Percentiles rank a stretch among this genome's conserved stretches.
phyloP scores from a whole-genome alignment of 1,284 basidiomycete species.

The Cryptococcus wingfieldii region DNA sequence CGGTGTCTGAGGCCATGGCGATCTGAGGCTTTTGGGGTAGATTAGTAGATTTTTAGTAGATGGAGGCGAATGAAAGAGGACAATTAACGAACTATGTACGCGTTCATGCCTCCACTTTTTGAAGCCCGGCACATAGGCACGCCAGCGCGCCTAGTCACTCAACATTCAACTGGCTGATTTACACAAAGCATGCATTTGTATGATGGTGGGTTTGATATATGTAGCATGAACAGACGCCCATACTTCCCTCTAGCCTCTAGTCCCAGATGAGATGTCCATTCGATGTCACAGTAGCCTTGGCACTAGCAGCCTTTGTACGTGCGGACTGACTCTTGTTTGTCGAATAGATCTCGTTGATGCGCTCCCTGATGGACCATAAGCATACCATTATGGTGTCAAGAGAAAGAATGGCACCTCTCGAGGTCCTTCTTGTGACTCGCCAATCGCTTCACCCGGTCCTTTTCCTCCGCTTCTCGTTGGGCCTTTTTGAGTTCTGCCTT shows the following conservation, averaged over 20 bases:
- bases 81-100: neutral
- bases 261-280: slow-evolving; percentile 46
- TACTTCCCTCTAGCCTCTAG: slow-evolving; percentile 3
- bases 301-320: slow-evolving; percentile 9
- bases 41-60: too few species aligned
- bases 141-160: neutral
- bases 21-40: neutral
- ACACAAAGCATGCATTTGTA: neutral
- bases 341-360: slow-evolving; percentile 41
- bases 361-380: slow-evolving; percentile 21
- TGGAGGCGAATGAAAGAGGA: neutral
- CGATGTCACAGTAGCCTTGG: slow-evolving; percentile 25
- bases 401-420: slow-evolving; percentile 30
- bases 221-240: too few species aligned
- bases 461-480: slow-evolving; percentile 36
- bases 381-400: neutral
- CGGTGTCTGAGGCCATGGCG: neutral
- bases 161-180: neutral
- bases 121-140: neutral
- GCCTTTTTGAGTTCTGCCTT: slow-evolving; percentile 44
- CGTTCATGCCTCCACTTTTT: neutral
- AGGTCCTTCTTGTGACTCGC: slow-evolving; percentile 38
- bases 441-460: slow-evolving; percentile 33
- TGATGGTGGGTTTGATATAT: too few species aligned
- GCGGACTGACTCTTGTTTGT: slow-evolving; percentile 2